Conservation (phyloP, 2,329 filamentous ascomycete species). For the Cladosporium sp. region DNA sequence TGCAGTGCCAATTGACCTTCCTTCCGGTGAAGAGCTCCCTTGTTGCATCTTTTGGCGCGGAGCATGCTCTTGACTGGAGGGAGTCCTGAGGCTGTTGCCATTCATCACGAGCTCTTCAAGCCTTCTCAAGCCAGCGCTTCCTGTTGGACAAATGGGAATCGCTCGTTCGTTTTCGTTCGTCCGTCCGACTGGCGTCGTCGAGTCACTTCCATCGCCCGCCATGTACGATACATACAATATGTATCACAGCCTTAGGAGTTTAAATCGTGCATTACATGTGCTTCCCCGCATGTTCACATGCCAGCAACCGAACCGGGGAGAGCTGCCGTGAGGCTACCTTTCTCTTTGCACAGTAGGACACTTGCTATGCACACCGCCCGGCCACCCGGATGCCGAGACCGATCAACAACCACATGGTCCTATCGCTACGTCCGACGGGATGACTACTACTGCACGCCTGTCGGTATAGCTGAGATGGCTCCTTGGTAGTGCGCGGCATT, state of each 20-base stretch:
- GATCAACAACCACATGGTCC: background rate
- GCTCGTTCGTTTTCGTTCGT: no score
- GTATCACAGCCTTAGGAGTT: background rate
- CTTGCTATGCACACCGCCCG: constrained; percentile 2
- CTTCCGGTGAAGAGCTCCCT: background rate
- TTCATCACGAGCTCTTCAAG: background rate
- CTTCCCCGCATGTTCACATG: constrained; percentile 16
- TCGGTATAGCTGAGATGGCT: background rate
- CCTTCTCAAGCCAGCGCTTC: constrained; percentile 1
- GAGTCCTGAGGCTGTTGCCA: background rate
- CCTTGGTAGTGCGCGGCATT: constrained; percentile 5
- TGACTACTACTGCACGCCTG: background rate
- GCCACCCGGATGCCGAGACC: background rate
- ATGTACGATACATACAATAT: background rate
- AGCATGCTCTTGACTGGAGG: no score
- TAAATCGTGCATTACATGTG: background rate
- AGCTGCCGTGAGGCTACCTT: background rate
- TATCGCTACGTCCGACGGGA: background rate
- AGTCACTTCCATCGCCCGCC: background rate
- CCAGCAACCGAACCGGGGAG: background rate
- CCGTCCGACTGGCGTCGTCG: background rate
- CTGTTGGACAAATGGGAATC: background rate
- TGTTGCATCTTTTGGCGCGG: background rate
- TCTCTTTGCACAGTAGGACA: background rate
- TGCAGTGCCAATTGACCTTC: background rate